Percentiles rank a stretch among this genome's conserved stretches.
These are phyloP conservation scores for Albophoma yamanashiensis DNA, from an alignment of 2,329 filamentous ascomycete genomes.

Conservation along the genomic window DNA sequence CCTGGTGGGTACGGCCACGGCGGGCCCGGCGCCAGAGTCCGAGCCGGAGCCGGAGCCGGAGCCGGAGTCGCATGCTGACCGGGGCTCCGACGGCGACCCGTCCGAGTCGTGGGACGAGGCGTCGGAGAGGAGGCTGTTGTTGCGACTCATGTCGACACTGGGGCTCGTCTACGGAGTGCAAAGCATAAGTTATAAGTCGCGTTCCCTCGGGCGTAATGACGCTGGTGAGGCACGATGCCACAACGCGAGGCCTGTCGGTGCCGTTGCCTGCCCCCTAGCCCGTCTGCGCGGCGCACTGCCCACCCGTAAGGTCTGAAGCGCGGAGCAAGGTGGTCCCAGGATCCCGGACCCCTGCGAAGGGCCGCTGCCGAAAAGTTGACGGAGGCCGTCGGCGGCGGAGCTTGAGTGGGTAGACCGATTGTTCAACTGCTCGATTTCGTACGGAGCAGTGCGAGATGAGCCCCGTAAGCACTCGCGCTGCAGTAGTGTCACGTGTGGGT, in stretches of 20 bases:
- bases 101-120: background rate
- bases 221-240: too few relatives aligned
- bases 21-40: background rate
- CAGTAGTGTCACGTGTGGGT: background rate
- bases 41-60: background rate
- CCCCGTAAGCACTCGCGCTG: background rate
- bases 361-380: background rate
- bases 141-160: background rate
- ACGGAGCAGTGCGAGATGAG: background rate
- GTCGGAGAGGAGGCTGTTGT: background rate
- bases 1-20: background rate
- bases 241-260: too few relatives aligned
- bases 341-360: too few relatives aligned
- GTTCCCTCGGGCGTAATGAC: background rate
- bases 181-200: too few relatives aligned
- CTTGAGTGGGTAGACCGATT: background rate
- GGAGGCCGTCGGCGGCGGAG: background rate
- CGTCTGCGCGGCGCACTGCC: background rate
- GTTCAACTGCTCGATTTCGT: background rate
- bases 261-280: background rate
- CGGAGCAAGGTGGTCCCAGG: background rate
- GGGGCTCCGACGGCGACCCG: background rate
- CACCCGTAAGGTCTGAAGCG: too few relatives aligned
- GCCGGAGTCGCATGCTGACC: background rate
- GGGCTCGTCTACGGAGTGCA: background rate